Base-by-base conservation (phyloP, 2,329 filamentous ascomycete genomes). In the Cordyceps farinosa region DNA sequence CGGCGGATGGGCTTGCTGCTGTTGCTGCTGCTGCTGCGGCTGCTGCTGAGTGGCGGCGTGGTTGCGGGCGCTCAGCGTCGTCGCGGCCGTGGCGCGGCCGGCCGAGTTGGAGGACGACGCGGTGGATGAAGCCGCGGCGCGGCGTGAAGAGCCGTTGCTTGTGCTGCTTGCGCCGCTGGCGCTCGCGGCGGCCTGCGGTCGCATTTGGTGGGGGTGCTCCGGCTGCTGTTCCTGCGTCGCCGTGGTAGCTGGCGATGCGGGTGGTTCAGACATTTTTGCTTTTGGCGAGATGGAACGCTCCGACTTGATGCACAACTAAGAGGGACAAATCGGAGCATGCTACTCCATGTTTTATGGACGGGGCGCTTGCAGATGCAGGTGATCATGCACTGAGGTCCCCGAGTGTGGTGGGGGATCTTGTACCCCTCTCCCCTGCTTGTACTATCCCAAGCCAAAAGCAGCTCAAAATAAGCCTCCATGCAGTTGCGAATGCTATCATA, bases 101-200 rank as follows among this genome's bases (percentile, higher is more conserved):
- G 22, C 51, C 11, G 58, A 47, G 50, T 42, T 42, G 29, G 60
- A 40, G 9, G 52, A 50, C 9, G 60, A 50, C 22, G 51, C 17
- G 30, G 51, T 34, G 42, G 59, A 62, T 9, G 59, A 62, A 30
- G 42, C 40, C 22, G 34, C 42, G 30, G 51, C 60, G 10, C 42
- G 44, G n/a, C 42, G 60, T 29, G 60, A 62, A 5, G 60, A 62
- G 42, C 52, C 34, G 44, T 48, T 50, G 42, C 52, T 62, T 13
- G 51, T 42, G n/a, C 15, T 62, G 51, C 60, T 62, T 27, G 60
- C 51, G 60, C 58, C 40, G 58, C 60, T 56, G 42, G 60, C 17
- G 51, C 60, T 62, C 42, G 42, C 34, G 44, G 60, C 51, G 2
- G 22, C 15, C 9, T 48, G 58, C 22, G 51, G 32, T 15, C 8